Evolutionary conservation across 2,329 filamentous ascomycete species (phyloP).

Genomic region (Monilinia fructigena): DNA sequence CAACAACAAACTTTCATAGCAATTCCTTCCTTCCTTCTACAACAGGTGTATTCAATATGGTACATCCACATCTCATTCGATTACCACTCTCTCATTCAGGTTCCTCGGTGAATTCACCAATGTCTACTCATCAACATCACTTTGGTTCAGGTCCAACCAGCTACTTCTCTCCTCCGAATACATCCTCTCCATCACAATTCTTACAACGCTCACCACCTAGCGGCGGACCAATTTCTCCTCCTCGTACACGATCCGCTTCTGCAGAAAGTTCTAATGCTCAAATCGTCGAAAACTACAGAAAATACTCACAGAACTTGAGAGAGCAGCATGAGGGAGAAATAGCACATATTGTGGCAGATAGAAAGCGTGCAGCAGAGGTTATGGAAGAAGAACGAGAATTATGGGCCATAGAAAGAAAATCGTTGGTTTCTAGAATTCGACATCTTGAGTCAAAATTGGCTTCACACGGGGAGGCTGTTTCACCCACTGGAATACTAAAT

Average conservation of each 20-base stretch:
- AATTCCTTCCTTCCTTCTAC: constrained; percentile 36
- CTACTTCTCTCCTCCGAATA: constrained; percentile 7
- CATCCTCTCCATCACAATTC: constrained; percentile 11
- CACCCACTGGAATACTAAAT: constrained; percentile 14
- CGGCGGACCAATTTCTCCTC: constrained; percentile 35
- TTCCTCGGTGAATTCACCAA: constrained; percentile 23
- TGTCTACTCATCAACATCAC: constrained; percentile 26
- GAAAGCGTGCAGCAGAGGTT: constrained; percentile 37
- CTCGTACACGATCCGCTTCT: constrained; percentile 37
- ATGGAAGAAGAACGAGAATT: constrained; percentile 39
- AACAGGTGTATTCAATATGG: constrained; percentile 32
- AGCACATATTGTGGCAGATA: constrained; percentile 38
- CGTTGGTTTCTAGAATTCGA: constrained; percentile 34
- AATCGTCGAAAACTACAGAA: constrained; percentile 39
- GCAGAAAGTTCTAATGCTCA: constrained; percentile 34
- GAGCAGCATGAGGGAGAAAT: constrained; percentile 38
- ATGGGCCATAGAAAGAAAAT: constrained; percentile 39
- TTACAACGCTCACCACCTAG: constrained; percentile 24
- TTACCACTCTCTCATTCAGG: constrained; percentile 23
- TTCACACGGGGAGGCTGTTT: constrained; percentile 15
- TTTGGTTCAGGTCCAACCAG: not conserved
- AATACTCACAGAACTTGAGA: constrained; percentile 37
- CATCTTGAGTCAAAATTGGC: constrained; percentile 34
- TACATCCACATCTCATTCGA: constrained; percentile 9
- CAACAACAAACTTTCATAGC: constrained; percentile 25